phyloP scores from a whole-genome alignment of 1,139 yeast species.

The Debaryomyces singareniensis region DNA sequence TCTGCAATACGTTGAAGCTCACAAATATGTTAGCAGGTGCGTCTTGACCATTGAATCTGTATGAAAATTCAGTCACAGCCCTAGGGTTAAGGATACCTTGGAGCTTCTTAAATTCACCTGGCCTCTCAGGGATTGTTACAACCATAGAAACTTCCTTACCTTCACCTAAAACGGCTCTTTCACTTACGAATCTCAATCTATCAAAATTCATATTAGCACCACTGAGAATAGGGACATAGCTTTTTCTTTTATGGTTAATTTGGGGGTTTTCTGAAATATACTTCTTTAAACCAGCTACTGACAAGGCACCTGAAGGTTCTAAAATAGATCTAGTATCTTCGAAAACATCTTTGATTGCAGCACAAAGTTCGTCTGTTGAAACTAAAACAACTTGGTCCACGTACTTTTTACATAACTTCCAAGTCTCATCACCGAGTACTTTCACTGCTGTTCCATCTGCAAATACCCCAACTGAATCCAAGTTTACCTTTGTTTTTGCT shows the following conservation, averaged over 20 bases:
- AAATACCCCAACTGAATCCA: slow-evolving; percentile 83
- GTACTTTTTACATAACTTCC: slow-evolving; percentile 67
- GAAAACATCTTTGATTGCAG: slow-evolving; percentile 93
- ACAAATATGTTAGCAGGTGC: slow-evolving; percentile 76
- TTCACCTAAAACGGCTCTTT: slow-evolving; percentile 95
- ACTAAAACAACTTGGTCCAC: slow-evolving; percentile 89
- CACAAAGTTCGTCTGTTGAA: slow-evolving; percentile 91
- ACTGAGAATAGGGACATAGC: slow-evolving; percentile 79
- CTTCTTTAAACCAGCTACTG: slow-evolving; percentile 91
- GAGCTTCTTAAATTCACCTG: slow-evolving; percentile 80
- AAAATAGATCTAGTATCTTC: slow-evolving; percentile 92
- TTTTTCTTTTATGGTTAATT: slow-evolving; percentile 62
- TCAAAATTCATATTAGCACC: slow-evolving; percentile 99
- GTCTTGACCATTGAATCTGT: slow-evolving; percentile 48
- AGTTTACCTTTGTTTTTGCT: slow-evolving; percentile 44
- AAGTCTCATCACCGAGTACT: slow-evolving; percentile 84
- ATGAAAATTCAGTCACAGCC: slow-evolving; percentile 87
- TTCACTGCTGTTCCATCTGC: slow-evolving; percentile 99
- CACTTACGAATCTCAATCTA: slow-evolving; percentile 92
- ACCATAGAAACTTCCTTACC: slow-evolving; percentile 92
- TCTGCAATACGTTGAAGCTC: slow-evolving; percentile 76
- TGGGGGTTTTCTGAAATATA: slow-evolving; percentile 64
- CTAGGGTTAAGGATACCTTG: slow-evolving; percentile 79
- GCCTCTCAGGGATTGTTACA: slow-evolving; percentile 83
- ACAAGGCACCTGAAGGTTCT: slow-evolving; percentile 95